Evolutionary conservation across 257 asterid genomes (phyloP), one percentile per base, ranked within the genome.

Genomic region (Scutellaria baicalensis): DNA sequence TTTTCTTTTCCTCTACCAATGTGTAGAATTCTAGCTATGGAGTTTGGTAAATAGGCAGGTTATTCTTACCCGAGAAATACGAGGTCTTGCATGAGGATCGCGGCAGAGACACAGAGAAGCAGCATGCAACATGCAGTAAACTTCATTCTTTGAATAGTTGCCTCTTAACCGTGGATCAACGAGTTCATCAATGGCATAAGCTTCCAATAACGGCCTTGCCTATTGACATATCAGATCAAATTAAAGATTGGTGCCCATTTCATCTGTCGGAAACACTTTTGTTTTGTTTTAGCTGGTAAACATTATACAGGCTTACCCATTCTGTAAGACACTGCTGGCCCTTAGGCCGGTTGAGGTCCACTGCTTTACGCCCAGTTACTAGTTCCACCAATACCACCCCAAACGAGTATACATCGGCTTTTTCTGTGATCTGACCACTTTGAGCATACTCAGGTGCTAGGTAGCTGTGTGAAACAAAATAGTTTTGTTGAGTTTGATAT

Each of bases 391-490:
- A 74, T 39, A 94, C 97, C 56, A 94, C 99, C 6, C 97, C 99
- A 71, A 94, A 91, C 1, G 99, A 91, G 84, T 89, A 91, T 35
- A 86, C 93, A 35, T 94, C 99, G 0, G 97, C 97, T 62, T 91
- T 94, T n/a, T 89, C 97, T 0, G 99, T 91, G 73, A 94, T 91
- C 78, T 94, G 97, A 10, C 99, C 97, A 61, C 99, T 93, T 84
- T 93, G 95, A 57, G 99, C 95, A 82, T 94, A 94, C 81, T 91
- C 99, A 3, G 99, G 99, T 9, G 97, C 99, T 89, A 94, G 68
- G 77, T 93, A 93, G 85, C 97, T 93, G 13, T 9, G 62, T 8
- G 17, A 65, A 47, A 50, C 21, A 61, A 52, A 10, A 48, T 8
- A 42, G 17, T 9, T 14, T n/a, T 18, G 16, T 59, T 59, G 48